Evolutionary conservation across 2,329 filamentous ascomycete species (phyloP).

Genomic region (Simplicillium aogashimaense): DNA sequence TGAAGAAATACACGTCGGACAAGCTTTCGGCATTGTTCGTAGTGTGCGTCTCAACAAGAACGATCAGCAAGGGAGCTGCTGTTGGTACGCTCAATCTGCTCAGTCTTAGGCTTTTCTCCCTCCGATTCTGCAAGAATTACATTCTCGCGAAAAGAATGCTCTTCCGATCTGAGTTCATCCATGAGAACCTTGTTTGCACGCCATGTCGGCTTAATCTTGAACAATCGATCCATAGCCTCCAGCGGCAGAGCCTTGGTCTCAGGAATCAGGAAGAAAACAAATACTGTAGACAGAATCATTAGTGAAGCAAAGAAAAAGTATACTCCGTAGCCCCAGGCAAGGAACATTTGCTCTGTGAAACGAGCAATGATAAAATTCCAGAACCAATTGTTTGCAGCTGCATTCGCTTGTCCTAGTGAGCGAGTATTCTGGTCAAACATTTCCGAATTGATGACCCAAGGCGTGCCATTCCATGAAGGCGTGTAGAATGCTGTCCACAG

Average conservation of each 20-base stretch:
- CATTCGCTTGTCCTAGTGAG: slow-evolving; percentile 61
- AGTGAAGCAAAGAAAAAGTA: slow-evolving; percentile 61
- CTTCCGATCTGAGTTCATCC: too few species aligned
- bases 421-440: slow-evolving; percentile 59
- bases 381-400: slow-evolving; percentile 64
- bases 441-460: slow-evolving; percentile 67
- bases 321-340: slow-evolving; percentile 49
- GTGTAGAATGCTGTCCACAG: slow-evolving; percentile 55
- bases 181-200: slow-evolving; percentile 24
- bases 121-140: too few species aligned
- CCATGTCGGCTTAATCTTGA: slow-evolving; percentile 35
- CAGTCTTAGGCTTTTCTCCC: too few species aligned
- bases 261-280: slow-evolving; percentile 53
- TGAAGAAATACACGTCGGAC: too few species aligned
- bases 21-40: too few species aligned
- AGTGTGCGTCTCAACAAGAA: too few species aligned
- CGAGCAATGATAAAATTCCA: slow-evolving; percentile 61
- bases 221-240: slow-evolving; percentile 55
- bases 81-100: too few species aligned
- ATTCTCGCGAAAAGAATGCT: too few species aligned
- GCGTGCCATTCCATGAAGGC: slow-evolving; percentile 62
- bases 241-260: slow-evolving; percentile 58
- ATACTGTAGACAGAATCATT: slow-evolving; percentile 47
- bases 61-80: too few species aligned
- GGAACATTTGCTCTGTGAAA: slow-evolving; percentile 58